Base-by-base conservation (phyloP, 768 basidiomycete genomes). In the Lactarius hengduanensis region DNA sequence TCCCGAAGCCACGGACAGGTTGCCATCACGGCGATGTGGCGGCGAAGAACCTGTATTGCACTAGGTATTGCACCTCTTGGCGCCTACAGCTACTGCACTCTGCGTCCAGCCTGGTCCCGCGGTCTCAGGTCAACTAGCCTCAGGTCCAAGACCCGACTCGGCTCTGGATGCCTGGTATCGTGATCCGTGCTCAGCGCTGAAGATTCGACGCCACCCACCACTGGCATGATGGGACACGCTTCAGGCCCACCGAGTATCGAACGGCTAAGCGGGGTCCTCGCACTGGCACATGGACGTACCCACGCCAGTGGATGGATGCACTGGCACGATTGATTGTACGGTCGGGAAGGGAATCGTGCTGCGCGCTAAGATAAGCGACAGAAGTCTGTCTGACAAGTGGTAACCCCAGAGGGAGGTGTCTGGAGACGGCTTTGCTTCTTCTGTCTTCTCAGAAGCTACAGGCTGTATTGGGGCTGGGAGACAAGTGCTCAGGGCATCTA, bases 311-410 rank as follows among this genome's bases (percentile, higher is more conserved):
- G n/a, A 22, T 13, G n/a, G n/a, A 47, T 38, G 50, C 22, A 50
- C 22, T 50, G 47, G 22, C 22, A 26, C 10, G 22, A 22, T 6
- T 50, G 22, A 22, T 6, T 50, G 22, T 22, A 3, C 22, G 10
- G 50, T 53, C 26, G 50, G 15, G 50, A 26, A 53, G 50, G 22
- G 26, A 53, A 53, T 53, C 15, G 13, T 16, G 26, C 50, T 15
- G 50, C 50, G 50, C 50, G 50, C 50, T 53, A 53, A 53, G 50
- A 53, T 53, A 53, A 53, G 47, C 47, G 47, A 50, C 47, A 50
- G 47, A 53, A 53, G 50, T 15, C 50, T 26, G 26, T 15, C n/a
- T 26, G 50, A 26, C 50, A 15, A 15, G 13, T 26, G 2, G 50
- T 53, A 53, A 53, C 50, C 26, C 50, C 26, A 53, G 50, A 22